Conservation (phyloP, 148 eudicot genomes). For the Linanthus parryae region DNA sequence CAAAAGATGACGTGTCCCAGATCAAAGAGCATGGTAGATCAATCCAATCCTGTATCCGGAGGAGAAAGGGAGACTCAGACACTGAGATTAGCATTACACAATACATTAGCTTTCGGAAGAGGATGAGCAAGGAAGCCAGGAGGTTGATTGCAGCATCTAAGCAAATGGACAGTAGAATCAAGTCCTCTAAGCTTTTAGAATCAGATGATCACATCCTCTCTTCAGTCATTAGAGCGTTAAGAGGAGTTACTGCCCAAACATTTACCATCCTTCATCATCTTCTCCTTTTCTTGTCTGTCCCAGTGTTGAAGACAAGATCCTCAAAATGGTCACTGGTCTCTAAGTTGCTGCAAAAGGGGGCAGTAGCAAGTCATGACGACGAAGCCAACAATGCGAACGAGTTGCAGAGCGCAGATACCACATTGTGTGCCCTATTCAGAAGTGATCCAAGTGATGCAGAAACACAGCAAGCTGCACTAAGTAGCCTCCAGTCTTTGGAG, state of each 20-base stretch:
- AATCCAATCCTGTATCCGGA: neutral
- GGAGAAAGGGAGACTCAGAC: neutral
- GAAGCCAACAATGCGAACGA: neutral
- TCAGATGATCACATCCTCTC: neutral
- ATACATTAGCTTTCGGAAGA: conserved; percentile 1
- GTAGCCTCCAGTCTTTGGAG: conserved; percentile 16
- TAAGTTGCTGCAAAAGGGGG: neutral
- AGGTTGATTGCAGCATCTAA: neutral
- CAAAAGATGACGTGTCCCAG: neutral
- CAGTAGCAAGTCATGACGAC: neutral
- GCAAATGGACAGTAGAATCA: neutral
- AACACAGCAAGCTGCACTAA: conserved; percentile 1
- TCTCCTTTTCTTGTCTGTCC: neutral
- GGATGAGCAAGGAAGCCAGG: neutral
- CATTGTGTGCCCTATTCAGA: neutral
- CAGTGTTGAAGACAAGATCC: neutral
- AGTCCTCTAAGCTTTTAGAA: neutral
- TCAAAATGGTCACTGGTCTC: conserved; percentile 7
- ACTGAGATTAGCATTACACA: neutral
- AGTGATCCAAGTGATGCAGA: conserved; percentile 3
- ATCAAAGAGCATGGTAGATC: neutral
- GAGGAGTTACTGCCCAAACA: neutral
- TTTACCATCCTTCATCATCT: neutral
- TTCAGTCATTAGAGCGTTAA: conserved; percentile 3
- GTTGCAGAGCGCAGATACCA: neutral